Base-by-base conservation (phyloP, 441 rosid species). In the Erysimum pusillum region DNA sequence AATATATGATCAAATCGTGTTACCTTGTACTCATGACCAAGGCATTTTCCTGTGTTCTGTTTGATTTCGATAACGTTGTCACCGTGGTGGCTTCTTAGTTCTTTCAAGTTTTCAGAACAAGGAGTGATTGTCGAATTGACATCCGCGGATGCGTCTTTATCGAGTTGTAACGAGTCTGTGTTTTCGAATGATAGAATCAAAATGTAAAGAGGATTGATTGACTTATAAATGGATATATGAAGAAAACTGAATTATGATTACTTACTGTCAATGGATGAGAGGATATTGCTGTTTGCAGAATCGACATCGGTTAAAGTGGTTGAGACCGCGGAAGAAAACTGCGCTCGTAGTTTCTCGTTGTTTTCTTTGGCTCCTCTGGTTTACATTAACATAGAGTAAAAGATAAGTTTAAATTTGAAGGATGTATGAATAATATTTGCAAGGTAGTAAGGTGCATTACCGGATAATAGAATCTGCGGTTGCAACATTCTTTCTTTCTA, bases 151-250 rank as follows among this genome's bases (percentile, higher is more conserved):
- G 98, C 98, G 25, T 90, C 93, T 69, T 74, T 94, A 80, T 96
- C 99, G 58, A 92, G 95, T 84, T 90, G 86, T 72, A 96, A 85
- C 32, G 98, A 90, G 67, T 87, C 99, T 96, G 97, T 84, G 0
- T 44, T n/a, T n/a, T 15, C 9, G 2, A 13, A 25, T 6, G 39
- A 57, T 41, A 9, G 7, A 49, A 39, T 20, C 46, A 51, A n/a
- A 53, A 15, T 2, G 0, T 17, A 36, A 22, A n/a, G 32, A 13
- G n/a, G 46, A 49, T 18, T 32, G 20, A 4, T 34, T 25, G 28
- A 25, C 3, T 25, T 31, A 10, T 25, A 38, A 3, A 44, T 44
- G 41, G 7, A 44, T 7, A 49, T 41, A 44, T 8, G 22, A 52
- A 28, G 31, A 53, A 63, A 71, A 14, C 15, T 0, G 0, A 28